Evolutionary conservation across 345 rosid genomes (phyloP).

Genomic region (Heritiera littoralis): DNA sequence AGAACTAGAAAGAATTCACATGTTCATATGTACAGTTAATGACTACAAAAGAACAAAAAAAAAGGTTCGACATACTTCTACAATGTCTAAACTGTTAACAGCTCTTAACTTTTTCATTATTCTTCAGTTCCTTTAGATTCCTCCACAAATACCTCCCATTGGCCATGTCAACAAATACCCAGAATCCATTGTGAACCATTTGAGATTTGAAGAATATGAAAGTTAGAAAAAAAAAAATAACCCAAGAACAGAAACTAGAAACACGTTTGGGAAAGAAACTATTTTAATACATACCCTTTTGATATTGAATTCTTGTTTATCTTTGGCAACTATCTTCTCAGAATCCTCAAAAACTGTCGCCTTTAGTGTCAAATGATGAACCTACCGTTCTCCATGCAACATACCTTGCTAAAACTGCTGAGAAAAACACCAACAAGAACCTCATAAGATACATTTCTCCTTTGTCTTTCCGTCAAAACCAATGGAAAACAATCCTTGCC

Average conservation of each 20-base stretch:
- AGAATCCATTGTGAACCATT: slow-evolving; percentile 64
- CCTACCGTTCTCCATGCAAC: slow-evolving; percentile 81
- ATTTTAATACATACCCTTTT: slow-evolving; percentile 45
- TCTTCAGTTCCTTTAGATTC: slow-evolving; percentile 56
- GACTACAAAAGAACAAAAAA: background rate
- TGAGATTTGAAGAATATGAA: slow-evolving; percentile 34
- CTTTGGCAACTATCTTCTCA: slow-evolving; percentile 33
- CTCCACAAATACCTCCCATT: slow-evolving; percentile 88
- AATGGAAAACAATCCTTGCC: background rate
- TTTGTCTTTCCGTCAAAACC: background rate
- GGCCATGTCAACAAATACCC: slow-evolving; percentile 95
- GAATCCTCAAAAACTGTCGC: slow-evolving; percentile 40
- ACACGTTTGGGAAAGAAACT: no score
- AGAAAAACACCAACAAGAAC: slow-evolving; percentile 81
- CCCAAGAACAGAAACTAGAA: background rate
- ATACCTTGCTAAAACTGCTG: slow-evolving; percentile 79
- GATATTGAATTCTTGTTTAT: slow-evolving; percentile 42
- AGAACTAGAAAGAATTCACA: slow-evolving; percentile 1
- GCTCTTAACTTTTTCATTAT: slow-evolving; percentile 7
- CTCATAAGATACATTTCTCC: slow-evolving; percentile 75
- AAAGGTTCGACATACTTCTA: background rate
- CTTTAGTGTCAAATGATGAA: slow-evolving; percentile 57
- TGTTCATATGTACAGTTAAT: background rate
- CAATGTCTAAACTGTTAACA: slow-evolving; percentile 1
- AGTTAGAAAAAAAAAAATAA: background rate